phyloP scores from a whole-genome alignment of 768 basidiomycete species.

The Piloderma croceum region DNA sequence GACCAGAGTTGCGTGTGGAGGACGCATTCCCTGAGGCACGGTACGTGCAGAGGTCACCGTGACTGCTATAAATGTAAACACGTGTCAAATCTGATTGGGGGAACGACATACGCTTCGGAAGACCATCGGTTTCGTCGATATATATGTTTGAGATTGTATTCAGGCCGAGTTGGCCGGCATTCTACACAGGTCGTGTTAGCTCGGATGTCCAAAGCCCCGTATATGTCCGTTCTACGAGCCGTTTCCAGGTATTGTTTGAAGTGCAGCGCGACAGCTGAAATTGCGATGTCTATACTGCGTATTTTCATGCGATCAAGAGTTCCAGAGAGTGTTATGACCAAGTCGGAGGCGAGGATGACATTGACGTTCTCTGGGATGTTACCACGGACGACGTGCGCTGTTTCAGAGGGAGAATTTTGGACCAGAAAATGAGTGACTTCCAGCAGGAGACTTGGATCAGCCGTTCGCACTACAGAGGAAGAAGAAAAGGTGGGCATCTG shows the following conservation, averaged over 20 bases:
- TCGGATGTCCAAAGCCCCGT: not conserved
- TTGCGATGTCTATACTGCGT: constrained; percentile 32
- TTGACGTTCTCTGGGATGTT: constrained; percentile 39
- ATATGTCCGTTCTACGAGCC: constrained; percentile 29
- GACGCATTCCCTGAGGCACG: constrained; percentile 20
- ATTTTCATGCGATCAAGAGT: constrained; percentile 40
- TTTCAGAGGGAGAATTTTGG: constrained; percentile 26
- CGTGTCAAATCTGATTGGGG: not conserved
- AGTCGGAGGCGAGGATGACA: constrained; percentile 42
- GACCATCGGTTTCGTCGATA: constrained; percentile 38
- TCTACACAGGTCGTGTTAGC: constrained; percentile 35
- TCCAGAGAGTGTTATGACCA: constrained; percentile 52
- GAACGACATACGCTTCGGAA: constrained; percentile 33
- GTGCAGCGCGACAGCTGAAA: constrained; percentile 47
- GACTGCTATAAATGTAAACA: constrained; percentile 25
- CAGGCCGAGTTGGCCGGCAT: constrained; percentile 52
- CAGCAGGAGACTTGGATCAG: constrained; percentile 41
- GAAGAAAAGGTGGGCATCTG: constrained; percentile 28
- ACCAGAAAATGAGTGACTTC: constrained; percentile 40
- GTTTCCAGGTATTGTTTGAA: constrained; percentile 45
- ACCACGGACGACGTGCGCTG: constrained; percentile 25
- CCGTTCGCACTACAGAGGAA: constrained; percentile 34
- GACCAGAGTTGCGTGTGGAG: constrained; percentile 25
- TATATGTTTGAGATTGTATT: constrained; percentile 50
- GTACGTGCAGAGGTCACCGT: constrained; percentile 35